phyloP scores from a whole-genome alignment of 176 grass and related monocot genomes.

The Rhipidocladum racemiflorum region DNA sequence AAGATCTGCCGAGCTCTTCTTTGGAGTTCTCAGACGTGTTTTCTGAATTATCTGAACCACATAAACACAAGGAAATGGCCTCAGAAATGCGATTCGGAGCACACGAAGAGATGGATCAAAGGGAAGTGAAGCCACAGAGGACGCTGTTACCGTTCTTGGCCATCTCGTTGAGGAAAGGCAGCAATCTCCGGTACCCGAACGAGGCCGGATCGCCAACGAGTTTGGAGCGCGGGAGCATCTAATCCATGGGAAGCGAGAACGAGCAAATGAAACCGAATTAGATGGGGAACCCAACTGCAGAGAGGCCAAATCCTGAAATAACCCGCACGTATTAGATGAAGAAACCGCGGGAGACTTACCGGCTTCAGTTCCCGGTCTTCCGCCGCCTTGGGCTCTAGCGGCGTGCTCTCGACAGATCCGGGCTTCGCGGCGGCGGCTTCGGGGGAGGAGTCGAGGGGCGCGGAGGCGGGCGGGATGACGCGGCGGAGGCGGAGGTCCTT shows the following conservation, averaged over 20 bases:
- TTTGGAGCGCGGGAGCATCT: conserved; percentile 41
- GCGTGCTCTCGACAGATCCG: conserved; percentile 12
- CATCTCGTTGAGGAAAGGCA: conserved; percentile 52
- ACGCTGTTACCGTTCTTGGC: conserved; percentile 30
- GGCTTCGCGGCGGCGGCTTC: not conserved
- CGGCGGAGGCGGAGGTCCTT: conserved; percentile 71
- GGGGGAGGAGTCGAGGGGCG: conserved; percentile 26
- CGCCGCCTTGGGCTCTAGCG: conserved; percentile 1
- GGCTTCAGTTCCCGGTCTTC: conserved; percentile 20
- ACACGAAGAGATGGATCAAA: not conserved
- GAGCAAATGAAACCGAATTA: not conserved
- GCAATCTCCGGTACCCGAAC: conserved; percentile 50
- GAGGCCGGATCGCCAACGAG: conserved; percentile 40
- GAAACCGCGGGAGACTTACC: conserved; percentile 9
- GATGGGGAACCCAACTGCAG: not conserved
- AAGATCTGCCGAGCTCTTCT: not conserved
- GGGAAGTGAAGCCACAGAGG: not conserved
- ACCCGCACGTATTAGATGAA: not conserved
- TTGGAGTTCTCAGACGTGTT: not conserved
- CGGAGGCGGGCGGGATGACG: conserved; percentile 49
- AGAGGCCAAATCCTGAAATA: too few species aligned
- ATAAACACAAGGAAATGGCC: not conserved
- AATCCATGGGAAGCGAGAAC: not conserved
- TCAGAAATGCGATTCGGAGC: not conserved
- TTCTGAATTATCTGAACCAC: conserved; percentile 8